A percentile compares a stretch with the other conserved stretches of the same genome.
Evolutionary conservation across 371 early-diverging fungal species (phyloP).

Genomic region (Zopfochytrium polystomum): DNA sequence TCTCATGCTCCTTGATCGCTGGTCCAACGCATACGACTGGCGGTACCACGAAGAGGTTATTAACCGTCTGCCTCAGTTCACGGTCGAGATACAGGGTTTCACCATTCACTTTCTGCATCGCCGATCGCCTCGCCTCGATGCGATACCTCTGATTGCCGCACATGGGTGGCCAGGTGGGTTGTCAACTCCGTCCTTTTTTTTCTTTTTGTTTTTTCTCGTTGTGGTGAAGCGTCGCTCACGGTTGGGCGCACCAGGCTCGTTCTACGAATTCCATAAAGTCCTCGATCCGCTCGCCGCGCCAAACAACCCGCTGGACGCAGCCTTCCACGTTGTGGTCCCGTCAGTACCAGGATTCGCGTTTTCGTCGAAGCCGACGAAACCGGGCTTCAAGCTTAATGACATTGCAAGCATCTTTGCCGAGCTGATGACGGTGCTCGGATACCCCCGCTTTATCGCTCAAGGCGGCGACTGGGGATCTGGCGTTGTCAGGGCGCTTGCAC

Average conservation of each 20-base stretch:
- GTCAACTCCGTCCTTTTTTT: slow-evolving; percentile 31
- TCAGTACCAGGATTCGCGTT: slow-evolving; percentile 65
- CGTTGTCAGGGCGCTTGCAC: slow-evolving; percentile 13
- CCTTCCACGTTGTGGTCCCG: slow-evolving; percentile 62
- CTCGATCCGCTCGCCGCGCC: slow-evolving; percentile 45
- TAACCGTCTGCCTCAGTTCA: slow-evolving; percentile 28
- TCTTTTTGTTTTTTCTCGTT: too few species aligned
- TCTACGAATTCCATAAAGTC: slow-evolving; percentile 58
- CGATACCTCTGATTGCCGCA: slow-evolving; percentile 52
- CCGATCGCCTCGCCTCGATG: slow-evolving; percentile 45
- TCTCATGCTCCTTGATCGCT: too few species aligned
- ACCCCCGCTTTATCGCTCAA: slow-evolving; percentile 17
- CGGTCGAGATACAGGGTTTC: slow-evolving; percentile 28
- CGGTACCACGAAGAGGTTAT: too few species aligned
- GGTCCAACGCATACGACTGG: too few species aligned
- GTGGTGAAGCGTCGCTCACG: too few species aligned
- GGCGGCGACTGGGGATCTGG: slow-evolving; percentile 29
- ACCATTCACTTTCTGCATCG: slow-evolving; percentile 62
- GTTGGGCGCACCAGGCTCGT: slow-evolving; percentile 15
- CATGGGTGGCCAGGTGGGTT: slow-evolving; percentile 70
- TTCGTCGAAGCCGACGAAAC: slow-evolving; percentile 8
- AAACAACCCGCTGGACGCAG: slow-evolving; percentile 8
- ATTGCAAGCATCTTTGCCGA: slow-evolving; percentile 11
- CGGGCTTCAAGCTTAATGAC: not conserved
- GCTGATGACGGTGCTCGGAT: slow-evolving; percentile 18